phyloP scores from a whole-genome alignment of 1,139 yeast species.

The Yamadazyma atmosphaerica region DNA sequence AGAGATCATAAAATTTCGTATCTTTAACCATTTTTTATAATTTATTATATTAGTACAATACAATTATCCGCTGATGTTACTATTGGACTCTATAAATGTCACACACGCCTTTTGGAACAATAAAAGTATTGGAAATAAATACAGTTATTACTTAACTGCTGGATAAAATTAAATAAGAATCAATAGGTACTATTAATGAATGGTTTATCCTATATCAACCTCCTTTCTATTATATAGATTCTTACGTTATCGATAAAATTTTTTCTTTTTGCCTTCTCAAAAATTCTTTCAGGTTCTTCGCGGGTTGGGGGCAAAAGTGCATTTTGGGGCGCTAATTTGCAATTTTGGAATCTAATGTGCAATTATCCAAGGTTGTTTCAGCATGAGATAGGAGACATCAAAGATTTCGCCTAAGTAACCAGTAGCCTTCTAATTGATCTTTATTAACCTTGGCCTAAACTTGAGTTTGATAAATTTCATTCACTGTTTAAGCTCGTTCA shows the following conservation, averaged over 20 bases:
- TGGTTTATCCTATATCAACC: not conserved
- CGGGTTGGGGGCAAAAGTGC: not conserved
- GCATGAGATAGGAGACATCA: too few relatives aligned
- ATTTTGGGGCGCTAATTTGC: not conserved
- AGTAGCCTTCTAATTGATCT: too few relatives aligned
- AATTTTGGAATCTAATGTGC: not conserved
- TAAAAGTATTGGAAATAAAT: not conserved
- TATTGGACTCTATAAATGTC: not conserved
- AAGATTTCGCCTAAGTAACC: too few relatives aligned
- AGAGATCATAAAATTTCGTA: constrained; percentile 79
- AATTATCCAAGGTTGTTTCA: not conserved
- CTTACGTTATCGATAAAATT: not conserved
- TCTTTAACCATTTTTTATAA: constrained; percentile 73
- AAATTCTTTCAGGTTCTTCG: not conserved
- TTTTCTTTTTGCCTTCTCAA: not conserved
- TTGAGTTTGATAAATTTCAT: too few relatives aligned
- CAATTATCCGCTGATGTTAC: not conserved
- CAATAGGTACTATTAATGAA: too few relatives aligned
- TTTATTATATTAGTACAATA: not conserved
- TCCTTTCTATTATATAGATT: not conserved
- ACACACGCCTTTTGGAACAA: not conserved
- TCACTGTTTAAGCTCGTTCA: too few relatives aligned
- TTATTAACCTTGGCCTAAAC: too few relatives aligned
- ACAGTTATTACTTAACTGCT: too few relatives aligned
- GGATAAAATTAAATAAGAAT: too few relatives aligned